A percentile compares a stretch with the other conserved stretches of the same genome.
phyloP scores from a whole-genome alignment of 768 basidiomycete genomes.

The Favolaschia claudopus region DNA sequence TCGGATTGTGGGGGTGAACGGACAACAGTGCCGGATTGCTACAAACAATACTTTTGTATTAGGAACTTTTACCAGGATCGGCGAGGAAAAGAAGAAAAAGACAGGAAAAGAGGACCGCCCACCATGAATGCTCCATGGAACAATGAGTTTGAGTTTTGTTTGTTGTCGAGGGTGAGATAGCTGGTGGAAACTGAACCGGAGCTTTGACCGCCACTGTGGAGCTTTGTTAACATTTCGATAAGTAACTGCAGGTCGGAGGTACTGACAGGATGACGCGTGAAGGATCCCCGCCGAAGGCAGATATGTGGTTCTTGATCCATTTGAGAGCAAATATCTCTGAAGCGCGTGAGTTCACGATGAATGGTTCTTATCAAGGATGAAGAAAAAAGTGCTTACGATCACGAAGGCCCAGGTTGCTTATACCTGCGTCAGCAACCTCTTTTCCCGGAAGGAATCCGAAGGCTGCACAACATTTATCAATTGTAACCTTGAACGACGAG shows the following conservation, averaged over 20 bases:
- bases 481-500: background rate
- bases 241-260: background rate
- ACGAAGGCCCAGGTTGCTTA: constrained; percentile 2
- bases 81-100: too few species aligned
- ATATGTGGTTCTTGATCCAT: background rate
- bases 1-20: background rate
- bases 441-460: constrained; percentile 5
- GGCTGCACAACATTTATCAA: background rate
- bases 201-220: background rate
- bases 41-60: background rate
- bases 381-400: background rate
- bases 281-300: background rate
- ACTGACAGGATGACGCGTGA: background rate
- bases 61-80: too few species aligned
- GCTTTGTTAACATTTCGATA: background rate
- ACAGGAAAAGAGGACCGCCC: background rate
- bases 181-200: too few species aligned
- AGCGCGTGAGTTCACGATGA: background rate
- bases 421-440: background rate
- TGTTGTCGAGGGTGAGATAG: background rate
- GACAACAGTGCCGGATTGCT: background rate
- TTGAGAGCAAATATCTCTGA: constrained; percentile 4
- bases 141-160: background rate
- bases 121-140: background rate
- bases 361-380: background rate